Evolutionary conservation across 495 filamentous ascomycete species (phyloP), one percentile per base, ranked within the genome.

Genomic region (Xylaria sp.): DNA sequence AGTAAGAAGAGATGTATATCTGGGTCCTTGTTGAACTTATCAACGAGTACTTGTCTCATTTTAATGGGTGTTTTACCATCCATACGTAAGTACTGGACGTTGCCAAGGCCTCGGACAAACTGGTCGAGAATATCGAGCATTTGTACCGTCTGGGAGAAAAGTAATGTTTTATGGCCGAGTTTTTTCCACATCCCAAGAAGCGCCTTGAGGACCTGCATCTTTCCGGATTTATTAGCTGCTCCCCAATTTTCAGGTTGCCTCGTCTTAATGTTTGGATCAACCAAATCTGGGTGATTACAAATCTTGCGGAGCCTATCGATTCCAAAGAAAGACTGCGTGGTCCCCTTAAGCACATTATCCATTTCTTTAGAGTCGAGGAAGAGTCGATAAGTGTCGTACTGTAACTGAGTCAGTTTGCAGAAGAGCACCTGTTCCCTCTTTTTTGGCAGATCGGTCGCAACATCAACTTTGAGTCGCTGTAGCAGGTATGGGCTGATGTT

Each of bases 391-490:
- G 89, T 88, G 19, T 90, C 86, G 52, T 90, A 84, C 78, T 99
- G 96, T 0, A 85, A 80, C 63, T 86, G 88, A 1, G 93, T 94
- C 35, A 99, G 85, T 77, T 95, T 95, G 83, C 96, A 98, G 80
- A 98, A 98, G 1, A 99, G 85, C 0, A 98, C 95, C 68, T 95
- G 93, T 78, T 99, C 96, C 71, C 87, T 96, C 85, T 99, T 99
- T 80, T 95, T 91, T 0, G 96, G 96, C 5, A 99, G 84, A 80
- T 98, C 96, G 11, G 94, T 86, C 7, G 95, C 94, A 8, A 99
- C 96, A 78, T 99, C 96, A 5, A 93, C 89, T 80, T 99, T 99
- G 79, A 95, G 88, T 35, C 96, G 88, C 74, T 97, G 95, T n/a
- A 99, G 85, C 1, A 99, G 87, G 77, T 97, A 98, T 1, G 94